phyloP scores from a whole-genome alignment of 1,284 basidiomycete species.

The Malassezia sympodialis region DNA sequence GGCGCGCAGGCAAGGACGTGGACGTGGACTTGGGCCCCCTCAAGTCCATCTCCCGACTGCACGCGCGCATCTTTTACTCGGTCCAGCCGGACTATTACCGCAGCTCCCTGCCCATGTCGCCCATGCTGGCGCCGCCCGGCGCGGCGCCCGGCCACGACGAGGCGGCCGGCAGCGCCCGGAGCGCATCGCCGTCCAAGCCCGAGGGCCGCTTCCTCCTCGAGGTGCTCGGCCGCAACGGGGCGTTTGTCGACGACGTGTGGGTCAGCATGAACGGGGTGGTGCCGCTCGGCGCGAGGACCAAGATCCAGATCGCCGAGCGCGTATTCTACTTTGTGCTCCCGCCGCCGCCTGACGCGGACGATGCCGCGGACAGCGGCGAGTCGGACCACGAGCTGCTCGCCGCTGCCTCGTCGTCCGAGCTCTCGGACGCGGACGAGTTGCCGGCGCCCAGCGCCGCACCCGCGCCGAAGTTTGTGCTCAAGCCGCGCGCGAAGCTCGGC shows the following conservation, averaged over 20 bases:
- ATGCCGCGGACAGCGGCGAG: conserved; percentile 15
- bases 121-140: not conserved
- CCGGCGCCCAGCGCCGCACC: not conserved
- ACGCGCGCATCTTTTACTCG: conserved; percentile 72
- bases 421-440: conserved; percentile 22
- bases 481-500: conserved; percentile 9
- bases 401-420: conserved; percentile 15
- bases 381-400: conserved; percentile 25
- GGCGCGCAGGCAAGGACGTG: conserved; percentile 24
- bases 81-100: conserved; percentile 9
- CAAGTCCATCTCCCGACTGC: conserved; percentile 89
- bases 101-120: not conserved
- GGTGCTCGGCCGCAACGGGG: conserved; percentile 88
- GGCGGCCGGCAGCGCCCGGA: not conserved
- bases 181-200: not conserved
- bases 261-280: conserved; percentile 75
- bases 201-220: conserved; percentile 76
- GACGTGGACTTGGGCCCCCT: conserved; percentile 94
- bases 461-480: conserved; percentile 11
- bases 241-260: conserved; percentile 95
- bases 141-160: not conserved
- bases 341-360: conserved; percentile 37
- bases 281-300: conserved; percentile 60
- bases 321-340: conserved; percentile 94
- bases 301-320: conserved; percentile 95